These are phyloP conservation scores for Juncus effusus DNA, from an alignment of 176 grass and related monocot genomes.

Conservation along the genomic window DNA sequence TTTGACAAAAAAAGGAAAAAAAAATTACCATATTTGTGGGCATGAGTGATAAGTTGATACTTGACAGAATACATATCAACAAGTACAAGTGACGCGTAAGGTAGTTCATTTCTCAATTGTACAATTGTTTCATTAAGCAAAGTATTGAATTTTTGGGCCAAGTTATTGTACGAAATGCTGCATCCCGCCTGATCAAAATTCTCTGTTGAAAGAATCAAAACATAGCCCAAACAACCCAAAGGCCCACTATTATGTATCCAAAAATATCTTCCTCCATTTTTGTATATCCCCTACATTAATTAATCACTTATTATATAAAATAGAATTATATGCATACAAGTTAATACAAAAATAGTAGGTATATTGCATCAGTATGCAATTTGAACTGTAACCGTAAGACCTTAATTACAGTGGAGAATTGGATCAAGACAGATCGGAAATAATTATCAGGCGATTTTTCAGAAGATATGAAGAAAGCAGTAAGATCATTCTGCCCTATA, in stretches of 20 bases:
- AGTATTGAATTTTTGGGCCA: constrained; percentile 60
- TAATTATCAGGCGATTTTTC: constrained; percentile 43
- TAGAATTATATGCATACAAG: too few species aligned
- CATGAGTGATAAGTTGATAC: constrained; percentile 60
- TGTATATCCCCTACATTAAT: constrained; percentile 39
- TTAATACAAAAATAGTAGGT: too few species aligned
- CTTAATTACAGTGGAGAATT: constrained; percentile 57
- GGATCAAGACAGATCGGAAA: constrained; percentile 57
- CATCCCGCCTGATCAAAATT: constrained; percentile 50
- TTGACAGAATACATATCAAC: constrained; percentile 80
- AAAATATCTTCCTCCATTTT: constrained; percentile 66
- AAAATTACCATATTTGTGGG: constrained; percentile 56
- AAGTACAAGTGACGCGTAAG: constrained; percentile 55
- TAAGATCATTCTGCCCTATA: constrained; percentile 95
- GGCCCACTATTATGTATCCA: constrained; percentile 98
- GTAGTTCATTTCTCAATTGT: constrained; percentile 41
- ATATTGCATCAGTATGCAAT: too few species aligned
- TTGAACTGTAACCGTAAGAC: constrained; percentile 17
- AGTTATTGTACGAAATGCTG: constrained; percentile 59
- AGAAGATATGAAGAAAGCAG: constrained; percentile 49
- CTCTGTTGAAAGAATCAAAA: constrained; percentile 39
- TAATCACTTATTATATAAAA: too few species aligned
- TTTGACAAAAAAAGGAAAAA: not conserved
- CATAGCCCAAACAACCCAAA: constrained; percentile 78
- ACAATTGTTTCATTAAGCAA: constrained; percentile 61